Conservation (phyloP, 1,139 yeast genomes). For the Sugiyamaella grinbergsii region DNA sequence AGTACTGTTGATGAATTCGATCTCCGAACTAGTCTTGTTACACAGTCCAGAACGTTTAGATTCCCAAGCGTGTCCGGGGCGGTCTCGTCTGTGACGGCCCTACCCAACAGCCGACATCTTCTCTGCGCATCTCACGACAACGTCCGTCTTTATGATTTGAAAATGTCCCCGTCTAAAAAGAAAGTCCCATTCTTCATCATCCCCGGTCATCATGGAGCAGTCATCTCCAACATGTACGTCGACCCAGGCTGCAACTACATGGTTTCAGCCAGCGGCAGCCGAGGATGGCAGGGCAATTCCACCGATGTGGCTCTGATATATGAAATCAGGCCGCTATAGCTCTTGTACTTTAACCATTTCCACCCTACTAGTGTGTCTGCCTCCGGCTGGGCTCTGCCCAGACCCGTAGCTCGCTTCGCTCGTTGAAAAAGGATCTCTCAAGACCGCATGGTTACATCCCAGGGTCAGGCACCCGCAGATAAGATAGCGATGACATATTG, state of each 20-base stretch:
- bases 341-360: slow-evolving; percentile 1
- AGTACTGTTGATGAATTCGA: slow-evolving; percentile 86
- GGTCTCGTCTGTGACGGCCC: slow-evolving; percentile 73
- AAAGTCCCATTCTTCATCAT: slow-evolving; percentile 55
- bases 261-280: slow-evolving; percentile 89
- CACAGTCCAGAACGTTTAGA: slow-evolving; percentile 60
- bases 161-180: slow-evolving; percentile 49
- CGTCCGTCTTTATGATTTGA: slow-evolving; percentile 77
- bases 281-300: slow-evolving; percentile 89
- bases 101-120: slow-evolving; percentile 79
- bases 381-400: not conserved
- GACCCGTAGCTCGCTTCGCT: too few relatives aligned
- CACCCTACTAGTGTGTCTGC: not conserved
- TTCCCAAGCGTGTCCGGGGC: slow-evolving; percentile 93
- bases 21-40: slow-evolving; percentile 56
- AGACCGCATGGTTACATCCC: not conserved
- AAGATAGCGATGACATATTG: slow-evolving; percentile 1
- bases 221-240: slow-evolving; percentile 67
- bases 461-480: not conserved
- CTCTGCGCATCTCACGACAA: slow-evolving; percentile 91
- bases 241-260: slow-evolving; percentile 87
- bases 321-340: slow-evolving; percentile 53
- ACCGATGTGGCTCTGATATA: slow-evolving; percentile 82
- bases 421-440: too few relatives aligned
- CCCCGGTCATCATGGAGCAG: slow-evolving; percentile 68